Evolutionary conservation across 1,284 basidiomycete genomes (phyloP).

Genomic region (Sporisorium sorghi): DNA sequence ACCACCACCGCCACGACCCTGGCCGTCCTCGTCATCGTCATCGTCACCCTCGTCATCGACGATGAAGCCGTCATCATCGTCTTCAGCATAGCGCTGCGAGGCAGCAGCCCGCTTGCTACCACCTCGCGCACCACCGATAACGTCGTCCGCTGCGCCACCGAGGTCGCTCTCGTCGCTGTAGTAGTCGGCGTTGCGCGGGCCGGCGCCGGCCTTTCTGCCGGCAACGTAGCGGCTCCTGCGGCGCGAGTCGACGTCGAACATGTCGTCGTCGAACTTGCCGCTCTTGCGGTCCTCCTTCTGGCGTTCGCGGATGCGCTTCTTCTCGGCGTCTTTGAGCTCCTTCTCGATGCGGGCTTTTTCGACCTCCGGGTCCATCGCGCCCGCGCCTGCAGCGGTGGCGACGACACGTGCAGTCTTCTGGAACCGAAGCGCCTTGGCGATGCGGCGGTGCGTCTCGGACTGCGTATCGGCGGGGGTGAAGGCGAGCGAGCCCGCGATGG

Average conservation of each 20-base stretch:
- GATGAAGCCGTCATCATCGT: constrained; percentile 66
- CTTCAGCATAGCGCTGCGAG: constrained; percentile 48
- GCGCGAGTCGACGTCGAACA: constrained; percentile 53
- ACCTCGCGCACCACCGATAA: constrained; percentile 34
- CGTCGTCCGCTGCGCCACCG: constrained; percentile 37
- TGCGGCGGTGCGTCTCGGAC: constrained; percentile 86
- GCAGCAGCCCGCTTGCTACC: constrained; percentile 35
- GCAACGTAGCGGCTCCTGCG: constrained; percentile 35
- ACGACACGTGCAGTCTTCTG: constrained; percentile 79
- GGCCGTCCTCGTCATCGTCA: constrained; percentile 43
- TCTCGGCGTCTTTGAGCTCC: constrained; percentile 63
- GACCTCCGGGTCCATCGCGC: constrained; percentile 73
- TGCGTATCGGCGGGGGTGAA: constrained; percentile 88
- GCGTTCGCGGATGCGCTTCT: constrained; percentile 61
- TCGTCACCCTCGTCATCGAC: constrained; percentile 60
- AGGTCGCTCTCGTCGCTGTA: constrained; percentile 62
- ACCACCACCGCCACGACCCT: constrained; percentile 18
- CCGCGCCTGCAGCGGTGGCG: constrained; percentile 46
- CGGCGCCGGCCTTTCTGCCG: constrained; percentile 42
- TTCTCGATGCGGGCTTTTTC: constrained; percentile 72
- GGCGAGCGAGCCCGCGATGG: constrained; percentile 83
- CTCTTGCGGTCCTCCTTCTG: constrained; percentile 50
- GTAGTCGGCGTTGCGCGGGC: constrained; percentile 52
- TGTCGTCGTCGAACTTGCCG: constrained; percentile 56
- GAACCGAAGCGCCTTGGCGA: constrained; percentile 86